Evolutionary conservation across 306 rosid species (phyloP).

Genomic region (Lathyrus oleraceus): DNA sequence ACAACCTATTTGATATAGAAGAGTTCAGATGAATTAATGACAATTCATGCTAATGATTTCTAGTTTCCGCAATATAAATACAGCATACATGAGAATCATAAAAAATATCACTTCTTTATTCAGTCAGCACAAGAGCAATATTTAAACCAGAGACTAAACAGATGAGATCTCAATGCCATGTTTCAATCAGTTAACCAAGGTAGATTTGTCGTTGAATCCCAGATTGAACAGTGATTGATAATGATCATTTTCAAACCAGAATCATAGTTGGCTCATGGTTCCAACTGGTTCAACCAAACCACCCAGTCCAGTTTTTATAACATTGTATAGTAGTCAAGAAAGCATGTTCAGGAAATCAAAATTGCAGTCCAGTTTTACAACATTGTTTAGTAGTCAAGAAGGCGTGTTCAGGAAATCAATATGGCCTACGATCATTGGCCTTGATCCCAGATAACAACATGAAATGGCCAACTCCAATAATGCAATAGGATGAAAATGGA

Average conservation of each 20-base stretch:
- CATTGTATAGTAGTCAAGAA: not conserved
- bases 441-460: not conserved
- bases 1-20: constrained; percentile 64
- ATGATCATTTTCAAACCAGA: constrained; percentile 1
- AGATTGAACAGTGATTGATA: not conserved
- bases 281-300: constrained; percentile 13
- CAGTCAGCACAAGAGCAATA: constrained; percentile 9
- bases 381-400: not conserved
- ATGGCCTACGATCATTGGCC: constrained; percentile 41
- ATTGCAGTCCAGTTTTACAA: not conserved
- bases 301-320: not conserved
- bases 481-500: not conserved
- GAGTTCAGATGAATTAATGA: constrained; percentile 25
- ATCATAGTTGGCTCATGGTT: not conserved
- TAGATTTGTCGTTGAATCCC: not conserved
- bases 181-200: not conserved
- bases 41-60: constrained; percentile 23
- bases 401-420: not conserved
- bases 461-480: not conserved
- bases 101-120: not conserved
- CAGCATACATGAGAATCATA: constrained; percentile 16
- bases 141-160: not conserved
- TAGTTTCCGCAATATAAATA: constrained; percentile 6
- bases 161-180: not conserved
- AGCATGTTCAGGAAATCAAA: not conserved